Percentiles rank a stretch among this genome's conserved stretches.
Evolutionary conservation across 1,284 basidiomycete species (phyloP).

Genomic region (Malassezia equina): DNA sequence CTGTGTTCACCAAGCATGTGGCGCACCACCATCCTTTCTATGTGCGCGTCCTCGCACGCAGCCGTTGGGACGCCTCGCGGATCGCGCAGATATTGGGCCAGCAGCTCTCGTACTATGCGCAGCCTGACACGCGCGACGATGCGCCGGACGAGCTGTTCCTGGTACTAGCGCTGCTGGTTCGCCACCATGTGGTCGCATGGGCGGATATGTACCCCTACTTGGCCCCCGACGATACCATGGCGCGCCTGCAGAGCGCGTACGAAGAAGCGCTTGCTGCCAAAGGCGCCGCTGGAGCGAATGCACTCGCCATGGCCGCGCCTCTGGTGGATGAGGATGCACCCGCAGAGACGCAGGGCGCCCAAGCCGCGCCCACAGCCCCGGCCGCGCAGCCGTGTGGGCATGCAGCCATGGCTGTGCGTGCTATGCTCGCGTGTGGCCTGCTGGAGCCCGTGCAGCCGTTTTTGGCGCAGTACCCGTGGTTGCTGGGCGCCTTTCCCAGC

Average conservation of each 20-base stretch:
- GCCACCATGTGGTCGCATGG: conserved; percentile 71
- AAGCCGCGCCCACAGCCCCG: conserved; percentile 23
- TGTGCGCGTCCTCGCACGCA: conserved; percentile 68
- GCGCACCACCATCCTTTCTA: conserved; percentile 83
- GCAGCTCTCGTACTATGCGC: conserved; percentile 80
- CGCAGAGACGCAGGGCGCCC: conserved; percentile 19
- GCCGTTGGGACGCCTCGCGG: conserved; percentile 59
- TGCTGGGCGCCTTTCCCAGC: conserved; percentile 66
- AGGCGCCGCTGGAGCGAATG: conserved; percentile 59
- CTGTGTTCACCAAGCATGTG: conserved; percentile 74
- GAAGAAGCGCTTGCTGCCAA: conserved; percentile 57
- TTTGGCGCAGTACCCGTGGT: conserved; percentile 72
- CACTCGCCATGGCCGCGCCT: conserved; percentile 73
- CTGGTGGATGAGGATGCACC: conserved; percentile 57
- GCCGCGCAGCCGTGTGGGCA: conserved; percentile 61
- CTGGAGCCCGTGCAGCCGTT: conserved; percentile 67
- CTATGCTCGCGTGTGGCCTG: conserved; percentile 76
- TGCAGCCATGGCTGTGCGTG: conserved; percentile 66
- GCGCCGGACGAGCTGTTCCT: conserved; percentile 68
- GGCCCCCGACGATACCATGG: conserved; percentile 38
- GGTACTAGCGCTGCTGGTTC: conserved; percentile 74
- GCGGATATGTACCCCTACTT: conserved; percentile 80
- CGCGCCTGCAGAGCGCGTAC: conserved; percentile 59
- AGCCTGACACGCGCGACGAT: conserved; percentile 49
- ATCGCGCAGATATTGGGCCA: conserved; percentile 70